A percentile compares a stretch with the other conserved stretches of the same genome.
phyloP scores from a whole-genome alignment of 1,284 basidiomycete genomes.

The Trametes sp. region DNA sequence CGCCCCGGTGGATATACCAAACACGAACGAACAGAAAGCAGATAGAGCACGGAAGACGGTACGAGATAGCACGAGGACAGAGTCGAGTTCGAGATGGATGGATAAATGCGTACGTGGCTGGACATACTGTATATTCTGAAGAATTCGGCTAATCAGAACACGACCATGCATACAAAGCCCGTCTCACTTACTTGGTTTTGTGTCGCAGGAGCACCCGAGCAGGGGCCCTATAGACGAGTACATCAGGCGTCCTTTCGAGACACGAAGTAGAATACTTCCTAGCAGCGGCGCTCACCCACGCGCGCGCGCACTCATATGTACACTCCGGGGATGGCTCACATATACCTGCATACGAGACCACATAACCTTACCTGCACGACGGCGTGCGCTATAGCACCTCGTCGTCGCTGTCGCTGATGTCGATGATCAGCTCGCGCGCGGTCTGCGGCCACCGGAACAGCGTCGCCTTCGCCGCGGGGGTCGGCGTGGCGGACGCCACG shows the following conservation, averaged over 20 bases:
- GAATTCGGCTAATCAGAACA: neutral
- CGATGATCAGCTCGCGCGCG: conserved; percentile 49
- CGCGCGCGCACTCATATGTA: conserved; percentile 7
- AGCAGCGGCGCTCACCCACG: neutral
- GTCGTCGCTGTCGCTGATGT: conserved; percentile 61
- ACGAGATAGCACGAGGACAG: neutral
- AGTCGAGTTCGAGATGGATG: neutral
- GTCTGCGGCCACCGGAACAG: conserved; percentile 51
- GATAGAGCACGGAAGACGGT: neutral
- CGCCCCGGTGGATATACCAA: neutral
- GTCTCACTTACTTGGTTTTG: too few relatives aligned
- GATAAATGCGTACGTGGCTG: neutral
- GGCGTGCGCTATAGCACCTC: conserved; percentile 32
- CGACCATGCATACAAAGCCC: too few relatives aligned
- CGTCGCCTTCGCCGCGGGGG: conserved; percentile 15
- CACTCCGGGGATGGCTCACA: neutral
- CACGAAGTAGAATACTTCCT: conserved; percentile 22
- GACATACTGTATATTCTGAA: neutral
- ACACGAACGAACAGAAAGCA: too few relatives aligned
- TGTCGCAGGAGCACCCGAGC: conserved; percentile 15
- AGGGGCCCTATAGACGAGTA: conserved; percentile 16
- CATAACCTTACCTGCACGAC: conserved; percentile 23
- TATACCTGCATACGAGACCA: neutral
- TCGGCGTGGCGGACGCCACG: conserved; percentile 13
- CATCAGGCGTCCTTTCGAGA: conserved; percentile 18